These are phyloP conservation scores for Ligustrum vulgare DNA, from an alignment of 257 asterid species.

Conservation along the genomic window DNA sequence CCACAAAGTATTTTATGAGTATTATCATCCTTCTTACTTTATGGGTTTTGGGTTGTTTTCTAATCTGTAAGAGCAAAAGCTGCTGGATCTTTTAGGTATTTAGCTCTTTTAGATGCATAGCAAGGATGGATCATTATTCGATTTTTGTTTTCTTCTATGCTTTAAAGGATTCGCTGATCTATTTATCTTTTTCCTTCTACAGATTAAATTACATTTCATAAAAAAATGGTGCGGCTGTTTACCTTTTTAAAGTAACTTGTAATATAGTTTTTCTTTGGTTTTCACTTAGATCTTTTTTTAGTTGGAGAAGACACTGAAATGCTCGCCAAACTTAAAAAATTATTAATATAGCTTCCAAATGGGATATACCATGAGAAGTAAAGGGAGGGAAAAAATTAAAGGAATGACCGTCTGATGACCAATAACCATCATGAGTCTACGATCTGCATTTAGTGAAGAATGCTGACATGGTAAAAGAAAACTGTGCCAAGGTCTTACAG, in stretches of 20 bases:
- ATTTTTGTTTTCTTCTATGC: neutral
- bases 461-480: neutral
- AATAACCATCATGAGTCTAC: neutral
- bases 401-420: neutral
- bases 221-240: no score
- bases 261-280: neutral
- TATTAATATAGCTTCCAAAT: neutral
- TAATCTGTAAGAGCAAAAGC: neutral
- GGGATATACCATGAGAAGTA: neutral
- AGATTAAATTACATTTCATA: neutral
- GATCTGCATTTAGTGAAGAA: neutral
- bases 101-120: neutral
- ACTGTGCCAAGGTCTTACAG: neutral
- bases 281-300: neutral
- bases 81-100: constrained; percentile 1
- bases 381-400: neutral
- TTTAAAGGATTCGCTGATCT: neutral
- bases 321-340: neutral
- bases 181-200: neutral
- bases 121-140: neutral
- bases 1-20: no score
- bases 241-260: neutral
- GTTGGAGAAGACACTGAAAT: neutral
- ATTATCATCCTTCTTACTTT: neutral
- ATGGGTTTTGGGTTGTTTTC: neutral